These are phyloP conservation scores for Ogataea populi-albae DNA, from an alignment of 805 yeast species.

Conservation along the genomic window DNA sequence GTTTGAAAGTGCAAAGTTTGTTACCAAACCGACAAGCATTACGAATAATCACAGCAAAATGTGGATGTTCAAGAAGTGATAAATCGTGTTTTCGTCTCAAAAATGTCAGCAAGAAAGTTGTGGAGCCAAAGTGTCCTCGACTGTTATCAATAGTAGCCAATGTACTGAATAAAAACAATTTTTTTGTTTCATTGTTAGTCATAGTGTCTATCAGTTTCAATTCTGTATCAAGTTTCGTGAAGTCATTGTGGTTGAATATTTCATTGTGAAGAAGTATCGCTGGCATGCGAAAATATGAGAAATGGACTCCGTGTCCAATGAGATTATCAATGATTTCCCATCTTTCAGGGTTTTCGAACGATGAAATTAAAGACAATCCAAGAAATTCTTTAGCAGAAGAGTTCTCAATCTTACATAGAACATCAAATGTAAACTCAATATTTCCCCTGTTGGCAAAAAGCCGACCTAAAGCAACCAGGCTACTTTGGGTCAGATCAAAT, in stretches of 20 bases:
- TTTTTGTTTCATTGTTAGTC: constrained; percentile 4
- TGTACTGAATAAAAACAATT: constrained; percentile 14
- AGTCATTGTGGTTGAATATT: constrained; percentile 8
- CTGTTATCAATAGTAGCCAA: constrained; percentile 20
- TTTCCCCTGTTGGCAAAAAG: constrained; percentile 9
- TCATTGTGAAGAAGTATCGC: constrained; percentile 5
- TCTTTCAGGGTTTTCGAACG: constrained; percentile 1
- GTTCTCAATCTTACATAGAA: constrained; percentile 9
- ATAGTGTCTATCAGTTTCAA: constrained; percentile 4
- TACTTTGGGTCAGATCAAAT: constrained; percentile 10
- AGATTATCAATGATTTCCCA: constrained; percentile 15
- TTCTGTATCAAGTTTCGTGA: constrained; percentile 4
- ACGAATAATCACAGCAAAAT: constrained; percentile 20
- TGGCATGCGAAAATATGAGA: constrained; percentile 1
- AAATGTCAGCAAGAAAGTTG: constrained; percentile 13
- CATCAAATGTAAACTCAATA: constrained; percentile 9
- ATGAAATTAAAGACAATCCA: constrained; percentile 11
- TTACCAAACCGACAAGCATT: constrained; percentile 15
- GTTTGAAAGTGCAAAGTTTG: constrained; percentile 19
- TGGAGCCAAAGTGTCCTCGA: constrained; percentile 17
- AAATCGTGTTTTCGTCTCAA: constrained; percentile 4
- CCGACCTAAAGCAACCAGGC: constrained; percentile 6
- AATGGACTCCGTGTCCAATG: background rate
- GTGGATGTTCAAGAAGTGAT: constrained; percentile 7
- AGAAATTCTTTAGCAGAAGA: constrained; percentile 2